Evolutionary conservation across 1,139 yeast genomes (phyloP), one percentile per base, ranked within the genome.

Genomic region (Blastobotrys malaysiensis): DNA sequence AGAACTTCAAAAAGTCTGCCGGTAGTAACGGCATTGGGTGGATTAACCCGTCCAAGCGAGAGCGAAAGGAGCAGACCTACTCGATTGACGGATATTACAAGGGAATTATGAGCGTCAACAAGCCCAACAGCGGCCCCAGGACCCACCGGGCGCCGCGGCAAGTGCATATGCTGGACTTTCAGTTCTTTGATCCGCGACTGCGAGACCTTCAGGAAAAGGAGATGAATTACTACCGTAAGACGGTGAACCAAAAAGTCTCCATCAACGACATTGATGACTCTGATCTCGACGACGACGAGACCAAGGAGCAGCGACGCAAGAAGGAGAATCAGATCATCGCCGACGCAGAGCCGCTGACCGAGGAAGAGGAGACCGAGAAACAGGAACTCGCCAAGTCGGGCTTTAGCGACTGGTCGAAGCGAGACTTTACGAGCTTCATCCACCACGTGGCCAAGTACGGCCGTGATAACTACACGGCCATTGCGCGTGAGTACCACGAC

Each of bases 41-140:
- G 96, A 85, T 90, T 49, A 88, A 89, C 62, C 97, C 96, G 0
- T 77, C 93, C 3, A 86, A 88, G 65, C 80, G 99, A 66, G 95
- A 91, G 65, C 78, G 98, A 57, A 88, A 88, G 61, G 97, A 89
- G 62, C 90, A 86, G 63, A 86, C 88, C 1, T 91, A 93, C 66
- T 86, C 95, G 0, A 83, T 91, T 50, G 97, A 91, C 69, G 88
- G 84, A 50, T 90, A 90, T 68, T 90, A 89, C 67, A 89, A 88
- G 64, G 96, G 88, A 62, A 88, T 88, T 44, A 64, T 62, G 77
- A 70, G 65, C 66, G 69, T 52, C 44, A 53, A 49, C 9, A 62
- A 63, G 46, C 61, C 70, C 1, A 67, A 76, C 0, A 74, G 77
- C 43, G 76, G 84, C 75, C 77, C 70, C 13, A 62, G 69, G 36